Base-by-base conservation (phyloP, 768 basidiomycete genomes). In the Hygrocybe coccinea region DNA sequence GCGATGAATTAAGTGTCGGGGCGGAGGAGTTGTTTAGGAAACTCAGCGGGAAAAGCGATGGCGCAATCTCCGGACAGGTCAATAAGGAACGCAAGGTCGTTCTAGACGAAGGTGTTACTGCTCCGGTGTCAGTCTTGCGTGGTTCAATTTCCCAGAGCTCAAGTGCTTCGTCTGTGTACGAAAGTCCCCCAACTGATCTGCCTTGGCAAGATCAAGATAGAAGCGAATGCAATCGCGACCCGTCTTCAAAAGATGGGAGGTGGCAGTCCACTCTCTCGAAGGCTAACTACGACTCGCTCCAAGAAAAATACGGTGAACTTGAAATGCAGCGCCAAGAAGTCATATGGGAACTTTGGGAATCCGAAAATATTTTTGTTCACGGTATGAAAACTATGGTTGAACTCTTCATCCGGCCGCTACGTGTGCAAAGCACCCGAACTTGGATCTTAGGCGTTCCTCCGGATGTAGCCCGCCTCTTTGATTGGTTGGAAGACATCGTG, bases 401-500 rank as follows among this genome's bases (percentile, higher is more conserved):
- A n/a, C 69, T 87, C 5, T 94, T 93, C 66, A 79, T 93, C 25
- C 73, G 82, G 4, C 94, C 93, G 0, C 78, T 97, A 8, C 85
- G 90, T 7, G 76, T 82, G 2, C 82, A 85, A 57, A 79, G 86
- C 60, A 84, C 79, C 47, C 82, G 82, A 50, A 65, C 74, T 1
- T 97, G 93, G 91, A 86, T 95, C 36, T 72, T 82, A 1, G 92
- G 92, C 15, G 80, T 97, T 15, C 91, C 92, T 0, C 58, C 73
- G 2, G 79, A 84, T 35, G 76, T 92, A 11, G 78, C 84, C 1
- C 81, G 83, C 10, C 75, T 93, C 19, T 84, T 97, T 57, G 91
- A 94, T 68, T 91, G 89, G 86, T 71, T 95, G 49, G 91, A 95
- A 60, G 90, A 91, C 61, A 89, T 97, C 57, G 75, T 87, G 9